Percentiles rank a stretch among this genome's conserved stretches.
Conservation (phyloP, 1,284 basidiomycete species). For the Volvariella surrecta region DNA sequence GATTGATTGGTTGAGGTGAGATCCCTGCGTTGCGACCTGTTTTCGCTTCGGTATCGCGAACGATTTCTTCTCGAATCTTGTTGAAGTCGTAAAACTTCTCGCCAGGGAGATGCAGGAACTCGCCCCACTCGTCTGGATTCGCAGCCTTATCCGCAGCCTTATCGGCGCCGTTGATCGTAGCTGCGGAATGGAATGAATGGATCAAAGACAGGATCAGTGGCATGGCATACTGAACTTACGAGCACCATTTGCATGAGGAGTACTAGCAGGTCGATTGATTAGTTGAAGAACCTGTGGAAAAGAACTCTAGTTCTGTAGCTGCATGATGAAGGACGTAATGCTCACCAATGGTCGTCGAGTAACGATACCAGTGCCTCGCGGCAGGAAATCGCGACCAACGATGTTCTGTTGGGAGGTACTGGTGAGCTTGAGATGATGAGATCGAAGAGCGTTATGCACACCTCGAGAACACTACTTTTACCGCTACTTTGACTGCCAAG, state of each 20-base stretch:
- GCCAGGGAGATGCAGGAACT: constrained; percentile 92
- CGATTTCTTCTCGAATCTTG: constrained; percentile 95
- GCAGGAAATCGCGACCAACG: constrained; percentile 94
- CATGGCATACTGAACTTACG: constrained; percentile 13
- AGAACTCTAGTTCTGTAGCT: constrained; percentile 8
- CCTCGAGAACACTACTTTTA: constrained; percentile 83
- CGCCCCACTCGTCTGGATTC: constrained; percentile 95
- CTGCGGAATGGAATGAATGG: constrained; percentile 18
- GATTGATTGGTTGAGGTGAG: constrained; percentile 92
- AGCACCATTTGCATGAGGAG: constrained; percentile 16
- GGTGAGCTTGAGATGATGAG: constrained; percentile 3
- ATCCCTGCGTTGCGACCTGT: constrained; percentile 97
- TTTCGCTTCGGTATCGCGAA: constrained; percentile 95
- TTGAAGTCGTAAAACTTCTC: constrained; percentile 98
- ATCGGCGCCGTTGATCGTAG: constrained; percentile 36
- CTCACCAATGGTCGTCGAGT: constrained; percentile 85
- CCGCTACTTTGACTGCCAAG: constrained; percentile 82
- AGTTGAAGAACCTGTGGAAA: constrained; percentile 80
- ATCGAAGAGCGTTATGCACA: constrained; percentile 21
- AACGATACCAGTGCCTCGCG: constrained; percentile 96
- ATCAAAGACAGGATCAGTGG: constrained; percentile 8
- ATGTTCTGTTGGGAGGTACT: constrained; percentile 62
- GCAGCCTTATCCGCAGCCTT: constrained; percentile 54
- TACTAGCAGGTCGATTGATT: constrained; percentile 66
- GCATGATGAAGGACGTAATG: constrained; percentile 3